Base-by-base conservation (phyloP, 371 early-diverging fungal genomes). In the Dinochytrium kinnereticum region DNA sequence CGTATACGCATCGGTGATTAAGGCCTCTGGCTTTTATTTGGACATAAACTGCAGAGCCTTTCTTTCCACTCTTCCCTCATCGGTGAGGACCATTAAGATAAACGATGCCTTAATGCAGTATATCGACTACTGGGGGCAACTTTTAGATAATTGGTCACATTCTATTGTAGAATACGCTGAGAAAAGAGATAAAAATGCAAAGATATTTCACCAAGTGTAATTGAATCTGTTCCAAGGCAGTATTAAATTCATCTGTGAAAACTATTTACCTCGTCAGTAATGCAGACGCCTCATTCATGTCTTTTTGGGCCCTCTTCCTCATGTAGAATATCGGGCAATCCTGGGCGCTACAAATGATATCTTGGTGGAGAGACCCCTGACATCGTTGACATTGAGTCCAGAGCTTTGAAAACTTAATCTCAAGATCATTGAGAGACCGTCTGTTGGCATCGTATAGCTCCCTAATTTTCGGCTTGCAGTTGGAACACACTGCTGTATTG, bases 301-400 rank as follows among this genome's bases (percentile, higher is more conserved):
- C 99, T 81, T 98, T 99, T 73, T 95, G 97, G 1, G 93, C 96
- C 83, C 98, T 98, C 78, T 94, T 98, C 75, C 99, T 91, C 97
- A 98, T 99, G 82, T 99, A 99, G 78, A 98, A 99, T 59, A 99
- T 99, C 2, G 99, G 97, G 81, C 99, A 98, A 83, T 99, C 99
- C 82, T 93, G 93, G 78, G 95, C 96, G 3, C 95, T 93, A 86
- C 99, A 99, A 68, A 99, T 86, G 5, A 99, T 98, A 70, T 99
- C 98, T 76, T 95, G 96, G 81, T 97, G 95, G 65, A 99, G 78
- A 70, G 94, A 93, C 15, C 99, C 98, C 83, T 99, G 98, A 82
- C 99, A 99, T 44, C 99, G 89, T 81, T 99, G 99, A 78, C 99
- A 99, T 81, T 99, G 98, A 21, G 98, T 95, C 99, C 99, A 99